Base-by-base conservation (phyloP, 2,329 filamentous ascomycete species). In the Scleromitrula shiraiana region DNA sequence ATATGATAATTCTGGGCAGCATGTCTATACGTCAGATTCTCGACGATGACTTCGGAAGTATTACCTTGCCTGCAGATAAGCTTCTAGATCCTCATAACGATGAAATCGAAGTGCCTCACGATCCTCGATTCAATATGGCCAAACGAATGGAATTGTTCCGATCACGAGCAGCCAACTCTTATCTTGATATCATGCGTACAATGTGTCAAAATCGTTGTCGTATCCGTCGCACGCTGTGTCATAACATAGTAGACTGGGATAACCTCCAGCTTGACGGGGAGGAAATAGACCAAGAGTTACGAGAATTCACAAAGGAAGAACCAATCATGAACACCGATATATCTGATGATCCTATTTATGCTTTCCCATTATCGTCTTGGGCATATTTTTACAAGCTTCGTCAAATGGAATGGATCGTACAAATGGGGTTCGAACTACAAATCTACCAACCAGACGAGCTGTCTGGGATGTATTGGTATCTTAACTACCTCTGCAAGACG, bases 381-480 rank as follows among this genome's bases (percentile, higher is more conserved):
- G 79, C 83, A 0, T 94, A 91, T 59, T 77, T 90, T 51, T 87
- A 95, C 67, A 97, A 96, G 65, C 74, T 96, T n/a, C 79, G 78
- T 24, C 80, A 91, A 60, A 88, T 96, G 75, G 84, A 91, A 62
- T 85, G 82, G 72, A 83, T 94, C 38, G 75, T 96, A 14, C 86
- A 96, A 62, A 79, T 96, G 26, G 93, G 94, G 10, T 97, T 98
- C 64, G 93, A 98, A 66, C 81, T 96, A 10, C 83, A 91, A 36
- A 78, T 95, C 8, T 97, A 97, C 65, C 82, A 91, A 45, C 75
- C 81, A 0, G 85, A 95, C 64, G 93, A 98, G 65, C 73, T 93
- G 8, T 77, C 82, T 0, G 82, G 80, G 20, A 95, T 96, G 85
- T 97, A 97, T 65, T 93, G 85, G 81, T 89, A 95, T 64, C 70